These are phyloP conservation scores for Acanthochlamys bracteata DNA, from an alignment of 106 monocot species.

Conservation along the genomic window DNA sequence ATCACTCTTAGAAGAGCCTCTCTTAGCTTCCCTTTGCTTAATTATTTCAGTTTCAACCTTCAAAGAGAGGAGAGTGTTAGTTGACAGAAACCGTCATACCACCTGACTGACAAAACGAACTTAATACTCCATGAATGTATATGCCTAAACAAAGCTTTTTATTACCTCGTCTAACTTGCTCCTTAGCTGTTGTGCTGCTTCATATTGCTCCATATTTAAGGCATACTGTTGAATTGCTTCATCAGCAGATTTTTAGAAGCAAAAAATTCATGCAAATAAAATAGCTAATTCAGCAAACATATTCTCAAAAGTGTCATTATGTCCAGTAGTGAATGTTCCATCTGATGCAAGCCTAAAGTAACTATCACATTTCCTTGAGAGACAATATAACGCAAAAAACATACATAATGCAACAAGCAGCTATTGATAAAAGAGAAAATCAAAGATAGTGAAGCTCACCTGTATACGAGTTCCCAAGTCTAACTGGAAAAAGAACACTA, in stretches of 20 bases:
- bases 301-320: not conserved
- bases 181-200: constrained; percentile 73
- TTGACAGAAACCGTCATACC: not conserved
- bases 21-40: constrained; percentile 64
- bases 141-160: not conserved
- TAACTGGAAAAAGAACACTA: constrained; percentile 85
- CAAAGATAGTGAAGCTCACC: constrained; percentile 15
- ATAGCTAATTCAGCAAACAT: not conserved
- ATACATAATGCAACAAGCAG: not conserved
- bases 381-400: not conserved
- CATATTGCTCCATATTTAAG: constrained; percentile 83
- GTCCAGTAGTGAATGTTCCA: not conserved
- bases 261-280: not conserved
- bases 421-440: not conserved
- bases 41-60: constrained; percentile 76
- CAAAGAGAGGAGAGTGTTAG: constrained; percentile 7
- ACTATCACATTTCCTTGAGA: not conserved
- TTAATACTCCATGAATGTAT: not conserved
- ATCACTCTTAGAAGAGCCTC: constrained; percentile 75
- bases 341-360: not conserved
- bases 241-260: too few relatives aligned
- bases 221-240: constrained; percentile 77
- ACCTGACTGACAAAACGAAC: not conserved
- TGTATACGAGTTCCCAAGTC: constrained; percentile 84
- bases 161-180: constrained; percentile 71